Evolutionary conservation across 2,329 filamentous ascomycete genomes (phyloP), one percentile per base, ranked within the genome.

Genomic region (Penicillium hesseltinei): DNA sequence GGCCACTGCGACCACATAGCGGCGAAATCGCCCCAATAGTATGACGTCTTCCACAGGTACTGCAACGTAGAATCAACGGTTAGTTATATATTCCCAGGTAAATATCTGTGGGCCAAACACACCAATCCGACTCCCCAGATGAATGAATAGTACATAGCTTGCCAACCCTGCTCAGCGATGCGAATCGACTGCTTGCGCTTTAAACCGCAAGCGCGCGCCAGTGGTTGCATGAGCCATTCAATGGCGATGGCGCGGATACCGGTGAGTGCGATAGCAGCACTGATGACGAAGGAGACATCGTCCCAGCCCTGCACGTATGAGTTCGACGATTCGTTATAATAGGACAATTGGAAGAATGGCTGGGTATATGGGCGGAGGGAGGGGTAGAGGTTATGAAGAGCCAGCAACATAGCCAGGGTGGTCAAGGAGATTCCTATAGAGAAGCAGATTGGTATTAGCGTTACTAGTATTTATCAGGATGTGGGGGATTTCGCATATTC

Each of bases 161-260:
- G 81, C 91, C 93, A 97, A 46, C 88, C 91, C 78, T 99, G 94
- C 78, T 99, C 94, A 61, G 91, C 91, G 77, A 97, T 96, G 57
- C 94, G 85, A 48, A 90, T 85, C 58, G 88, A 79, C 46, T 86
- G 85, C 78, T 96, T 97, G 71, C 88, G 90, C 66, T 83, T 82
- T 66, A 97, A 84, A 36, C 93, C 93, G 62, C 84, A 82, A 47
- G 81, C 78, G 62, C 84, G 86, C 43, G 89, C 92, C 55, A 95
- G 76, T 7, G 93, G 94, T 21, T 86, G 85, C 51, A 97, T 82
- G 13, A 95, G 69, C 77, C 96, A 94, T 72, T 97, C 92, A 85
- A 97, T 95, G 56, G 85, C 81, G 51, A 85, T 86, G 39, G 91
- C 92, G 58, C 94, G 88, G 51, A 97, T 81, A 23, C 90, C 92